Base-by-base conservation (phyloP, 306 rosid species). In the Oxytropis ochrocephala region DNA sequence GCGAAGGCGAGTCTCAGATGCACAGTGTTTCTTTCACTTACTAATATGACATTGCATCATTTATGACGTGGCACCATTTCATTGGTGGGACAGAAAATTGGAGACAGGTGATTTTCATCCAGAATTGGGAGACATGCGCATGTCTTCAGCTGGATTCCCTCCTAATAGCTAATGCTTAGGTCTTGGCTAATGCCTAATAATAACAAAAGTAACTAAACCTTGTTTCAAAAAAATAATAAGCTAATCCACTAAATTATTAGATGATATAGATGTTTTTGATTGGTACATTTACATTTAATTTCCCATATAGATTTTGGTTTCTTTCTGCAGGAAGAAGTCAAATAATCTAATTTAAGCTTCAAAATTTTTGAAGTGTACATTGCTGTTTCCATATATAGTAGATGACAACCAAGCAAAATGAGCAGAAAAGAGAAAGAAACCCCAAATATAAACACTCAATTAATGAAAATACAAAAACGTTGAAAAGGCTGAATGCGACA, bases 401-500 rank as follows among this genome's bases (percentile, higher is more conserved):
- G n/a, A 65, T 55, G 64, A 72, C 82, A 78, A 67, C 64, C 64
- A 50, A 67, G 72, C 75, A 61, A 69, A 69, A 76, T 53, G 52
- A 71, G 49, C 4, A 61, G 56, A 57, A 19, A 19, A 36, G 42
- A 11, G 64, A 52, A 30, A 70, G 43, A 58, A 42, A 57, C 39
- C 36, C 64, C 21, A 19, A 8, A 42, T 57, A 59, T 27, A 62
- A 42, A 43, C 13, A 56, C 4, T 32, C 41, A 53, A 36, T 42
- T 5, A 64, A 61, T 61, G 49, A 39, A 38, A 17, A 29, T 17
- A 35, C 17, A 2, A 69, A 50, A 64, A 30, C 39, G 61, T 70
- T 8, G 18, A 39, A 78, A 76, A 75, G 73, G 60, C 30, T 72
- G 87, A 84, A 70, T 70, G 84, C 21, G 95, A 85, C 87, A 67